A percentile compares a stretch with the other conserved stretches of the same genome.
Evolutionary conservation across 306 rosid species (phyloP).

Genomic region (Trifolium subterraneum): DNA sequence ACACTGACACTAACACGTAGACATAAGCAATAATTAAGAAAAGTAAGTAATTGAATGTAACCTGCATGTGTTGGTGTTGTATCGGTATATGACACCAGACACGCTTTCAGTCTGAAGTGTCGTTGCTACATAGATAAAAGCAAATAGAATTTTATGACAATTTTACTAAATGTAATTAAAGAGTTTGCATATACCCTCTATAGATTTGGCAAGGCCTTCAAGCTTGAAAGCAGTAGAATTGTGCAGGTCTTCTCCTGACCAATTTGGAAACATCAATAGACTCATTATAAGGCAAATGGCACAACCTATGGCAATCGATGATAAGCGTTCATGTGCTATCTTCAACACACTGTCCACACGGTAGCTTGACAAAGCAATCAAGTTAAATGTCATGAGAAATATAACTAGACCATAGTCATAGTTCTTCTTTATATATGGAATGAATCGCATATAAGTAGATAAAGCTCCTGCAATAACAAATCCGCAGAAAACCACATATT

Average conservation of each 20-base stretch:
- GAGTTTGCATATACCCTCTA: conserved; percentile 72
- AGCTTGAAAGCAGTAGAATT: conserved; percentile 75
- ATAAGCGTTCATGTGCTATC: conserved; percentile 80
- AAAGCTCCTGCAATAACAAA: conserved; percentile 69
- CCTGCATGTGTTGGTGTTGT: not conserved
- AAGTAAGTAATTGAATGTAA: not conserved
- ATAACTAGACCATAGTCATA: conserved; percentile 91
- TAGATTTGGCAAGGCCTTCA: conserved; percentile 87
- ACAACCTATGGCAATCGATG: conserved; percentile 85
- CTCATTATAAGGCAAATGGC: conserved; percentile 87
- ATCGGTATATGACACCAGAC: not conserved
- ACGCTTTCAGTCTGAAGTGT: not conserved
- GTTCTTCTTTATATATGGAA: conserved; percentile 89
- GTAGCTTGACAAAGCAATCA: conserved; percentile 81
- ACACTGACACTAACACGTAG: not conserved
- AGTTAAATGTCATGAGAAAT: conserved; percentile 85
- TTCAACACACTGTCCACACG: conserved; percentile 66
- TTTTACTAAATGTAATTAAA: not conserved
- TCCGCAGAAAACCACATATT: not conserved
- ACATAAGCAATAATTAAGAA: not conserved
- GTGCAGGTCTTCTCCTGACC: conserved; percentile 96
- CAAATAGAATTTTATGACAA: not conserved
- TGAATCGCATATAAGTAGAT: conserved; percentile 84
- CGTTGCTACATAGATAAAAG: not conserved
- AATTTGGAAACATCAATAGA: conserved; percentile 78